A percentile compares a stretch with the other conserved stretches of the same genome.
phyloP scores from a whole-genome alignment of 495 filamentous ascomycete species.

The Penicillium arizonense region DNA sequence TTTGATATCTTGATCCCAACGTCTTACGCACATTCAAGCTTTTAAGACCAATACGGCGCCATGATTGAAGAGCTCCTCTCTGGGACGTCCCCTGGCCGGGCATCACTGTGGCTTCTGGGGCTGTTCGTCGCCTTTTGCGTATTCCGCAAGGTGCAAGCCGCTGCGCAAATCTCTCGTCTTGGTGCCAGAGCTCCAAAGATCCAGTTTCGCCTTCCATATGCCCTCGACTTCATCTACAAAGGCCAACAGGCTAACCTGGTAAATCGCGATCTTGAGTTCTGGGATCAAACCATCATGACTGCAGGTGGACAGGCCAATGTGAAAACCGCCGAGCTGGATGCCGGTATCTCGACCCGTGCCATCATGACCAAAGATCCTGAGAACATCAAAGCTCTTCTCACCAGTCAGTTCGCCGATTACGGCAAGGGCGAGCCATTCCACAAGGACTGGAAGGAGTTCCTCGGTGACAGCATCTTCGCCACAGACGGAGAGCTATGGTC shows the following conservation, averaged over 20 bases:
- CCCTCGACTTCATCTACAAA: conserved; percentile 58
- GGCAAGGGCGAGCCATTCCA: conserved; percentile 73
- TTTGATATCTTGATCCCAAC: not conserved
- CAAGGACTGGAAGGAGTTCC: conserved; percentile 65
- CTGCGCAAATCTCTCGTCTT: conserved; percentile 32
- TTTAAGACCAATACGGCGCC: not conserved
- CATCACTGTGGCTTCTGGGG: conserved; percentile 24
- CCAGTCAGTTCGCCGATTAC: conserved; percentile 67
- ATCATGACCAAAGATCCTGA: conserved; percentile 66
- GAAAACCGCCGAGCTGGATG: conserved; percentile 59
- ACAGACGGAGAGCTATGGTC: conserved; percentile 78
- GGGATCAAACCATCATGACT: conserved; percentile 48
- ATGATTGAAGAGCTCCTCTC: conserved; percentile 40
- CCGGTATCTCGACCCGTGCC: conserved; percentile 53
- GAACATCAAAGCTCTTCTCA: conserved; percentile 76
- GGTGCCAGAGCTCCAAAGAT: conserved; percentile 36
- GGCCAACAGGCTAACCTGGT: conserved; percentile 48
- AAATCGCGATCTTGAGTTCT: conserved; percentile 59
- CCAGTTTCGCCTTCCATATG: conserved; percentile 41
- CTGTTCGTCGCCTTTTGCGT: conserved; percentile 24
- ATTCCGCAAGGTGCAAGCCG: conserved; percentile 31
- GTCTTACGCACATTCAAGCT: not conserved
- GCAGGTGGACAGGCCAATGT: conserved; percentile 30
- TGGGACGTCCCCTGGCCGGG: conserved; percentile 25
- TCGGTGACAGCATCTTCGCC: conserved; percentile 78